Percentiles rank a stretch among this genome's conserved stretches.
Evolutionary conservation across 129 eudicot genomes (phyloP).

Genomic region (Saposhnikovia divaricata): DNA sequence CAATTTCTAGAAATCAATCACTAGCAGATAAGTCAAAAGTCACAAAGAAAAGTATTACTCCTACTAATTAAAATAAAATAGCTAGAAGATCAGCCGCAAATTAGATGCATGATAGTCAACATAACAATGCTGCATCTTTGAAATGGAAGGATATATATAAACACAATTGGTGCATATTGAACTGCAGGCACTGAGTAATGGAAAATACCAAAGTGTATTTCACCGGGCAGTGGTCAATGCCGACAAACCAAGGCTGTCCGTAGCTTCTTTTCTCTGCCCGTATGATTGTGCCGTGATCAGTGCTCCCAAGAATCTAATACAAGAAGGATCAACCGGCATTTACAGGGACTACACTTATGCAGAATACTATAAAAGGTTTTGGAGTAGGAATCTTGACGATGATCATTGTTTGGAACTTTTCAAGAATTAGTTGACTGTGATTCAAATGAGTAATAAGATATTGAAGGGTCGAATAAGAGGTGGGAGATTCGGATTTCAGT

Average conservation of each 20-base stretch:
- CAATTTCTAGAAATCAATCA: not conserved
- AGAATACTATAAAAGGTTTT: conserved; percentile 65
- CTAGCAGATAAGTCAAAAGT: not conserved
- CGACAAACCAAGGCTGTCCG: conserved; percentile 54
- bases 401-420: conserved; percentile 75
- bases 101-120: not conserved
- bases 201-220: conserved; percentile 73
- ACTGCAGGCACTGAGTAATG: conserved; percentile 62
- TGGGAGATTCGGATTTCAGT: not conserved
- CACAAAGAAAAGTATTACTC: not conserved
- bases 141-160: not conserved
- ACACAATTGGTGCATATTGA: not conserved
- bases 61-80: too few species aligned
- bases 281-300: conserved; percentile 36
- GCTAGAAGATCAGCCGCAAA: not conserved
- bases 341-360: conserved; percentile 55
- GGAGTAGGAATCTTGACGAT: conserved; percentile 81
- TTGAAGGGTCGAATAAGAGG: not conserved
- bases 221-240: conserved; percentile 78
- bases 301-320: conserved; percentile 43
- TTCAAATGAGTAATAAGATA: not conserved
- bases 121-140: not conserved
- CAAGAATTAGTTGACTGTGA: conserved; percentile 34
- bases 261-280: conserved; percentile 75
- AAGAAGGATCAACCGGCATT: conserved; percentile 33